These are phyloP conservation scores for Silene vulgaris DNA, from an alignment of 179 eudicot species.

Conservation along the genomic window DNA sequence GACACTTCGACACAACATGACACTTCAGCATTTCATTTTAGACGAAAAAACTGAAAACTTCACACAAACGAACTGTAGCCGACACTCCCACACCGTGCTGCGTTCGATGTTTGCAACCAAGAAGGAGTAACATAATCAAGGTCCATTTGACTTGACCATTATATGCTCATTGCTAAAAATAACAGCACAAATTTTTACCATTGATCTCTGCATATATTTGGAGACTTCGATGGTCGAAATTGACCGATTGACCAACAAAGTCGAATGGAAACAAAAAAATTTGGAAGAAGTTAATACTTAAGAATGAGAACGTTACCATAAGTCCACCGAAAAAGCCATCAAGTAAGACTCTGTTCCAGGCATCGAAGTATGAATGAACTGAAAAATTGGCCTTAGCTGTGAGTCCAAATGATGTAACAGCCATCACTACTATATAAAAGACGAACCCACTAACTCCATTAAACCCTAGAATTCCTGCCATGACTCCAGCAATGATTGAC, in stretches of 20 bases:
- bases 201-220: too few relatives aligned
- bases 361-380: conserved; percentile 74
- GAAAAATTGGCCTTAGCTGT: conserved; percentile 83
- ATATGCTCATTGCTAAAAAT: not conserved
- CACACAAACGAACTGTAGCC: too few relatives aligned
- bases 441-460: conserved; percentile 80
- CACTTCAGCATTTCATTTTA: too few relatives aligned
- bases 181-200: not conserved
- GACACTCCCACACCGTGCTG: too few relatives aligned
- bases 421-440: conserved; percentile 78
- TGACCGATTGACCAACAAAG: too few relatives aligned
- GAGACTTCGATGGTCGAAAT: not conserved
- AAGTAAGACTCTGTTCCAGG: conserved; percentile 76
- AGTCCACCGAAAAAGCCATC: conserved; percentile 95
- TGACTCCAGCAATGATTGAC: conserved; percentile 84
- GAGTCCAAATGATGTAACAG: conserved; percentile 75
- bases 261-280: not conserved
- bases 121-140: not conserved
- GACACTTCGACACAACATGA: too few relatives aligned
- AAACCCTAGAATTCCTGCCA: conserved; percentile 85
- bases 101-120: too few relatives aligned
- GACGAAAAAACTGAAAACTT: too few relatives aligned
- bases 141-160: not conserved
- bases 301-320: conserved; percentile 47
- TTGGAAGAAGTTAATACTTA: not conserved